A percentile compares a stretch with the other conserved stretches of the same genome.
phyloP scores from a whole-genome alignment of 2,329 filamentous ascomycete genomes.

The Aspergillus sp. region DNA sequence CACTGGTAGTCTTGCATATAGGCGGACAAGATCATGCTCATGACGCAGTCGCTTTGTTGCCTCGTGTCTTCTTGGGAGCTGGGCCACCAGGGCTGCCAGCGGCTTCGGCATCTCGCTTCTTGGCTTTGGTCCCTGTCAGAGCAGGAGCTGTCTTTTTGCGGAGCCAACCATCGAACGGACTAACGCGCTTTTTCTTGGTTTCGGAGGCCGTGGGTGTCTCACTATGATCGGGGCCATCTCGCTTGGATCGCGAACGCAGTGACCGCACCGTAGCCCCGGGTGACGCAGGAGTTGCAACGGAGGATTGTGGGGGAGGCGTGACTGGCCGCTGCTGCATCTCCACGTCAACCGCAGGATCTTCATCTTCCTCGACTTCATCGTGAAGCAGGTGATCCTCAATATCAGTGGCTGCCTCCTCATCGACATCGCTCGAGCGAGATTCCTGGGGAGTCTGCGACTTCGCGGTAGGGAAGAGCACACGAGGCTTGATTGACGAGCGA shows the following conservation, averaged over 20 bases:
- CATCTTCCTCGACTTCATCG: constrained; percentile 19
- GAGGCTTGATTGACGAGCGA: constrained; percentile 61
- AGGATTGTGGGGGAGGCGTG: constrained; percentile 26
- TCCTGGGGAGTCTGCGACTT: constrained; percentile 45
- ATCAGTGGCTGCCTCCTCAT: constrained; percentile 59
- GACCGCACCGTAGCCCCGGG: constrained; percentile 36
- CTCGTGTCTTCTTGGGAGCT: constrained; percentile 35
- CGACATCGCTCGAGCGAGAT: constrained; percentile 40
- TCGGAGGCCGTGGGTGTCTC: constrained; percentile 27
- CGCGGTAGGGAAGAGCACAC: constrained; percentile 59
- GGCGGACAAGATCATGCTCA: constrained; percentile 11
- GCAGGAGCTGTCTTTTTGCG: constrained; percentile 39
- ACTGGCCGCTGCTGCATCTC: constrained; percentile 22
- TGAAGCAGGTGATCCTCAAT: constrained; percentile 48
- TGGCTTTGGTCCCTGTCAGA: constrained; percentile 28
- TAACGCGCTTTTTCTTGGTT: constrained; percentile 36
- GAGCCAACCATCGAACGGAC: constrained; percentile 46
- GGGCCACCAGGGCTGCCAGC: constrained; percentile 30
- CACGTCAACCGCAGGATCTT: constrained; percentile 19
- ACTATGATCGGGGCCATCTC: constrained; percentile 25
- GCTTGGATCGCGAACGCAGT: constrained; percentile 36
- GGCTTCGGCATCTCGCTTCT: constrained; percentile 39
- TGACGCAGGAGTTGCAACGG: constrained; percentile 31
- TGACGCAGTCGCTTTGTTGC: constrained; percentile 18
- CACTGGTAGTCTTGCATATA: neutral